Percentiles rank a stretch among this genome's conserved stretches.
Conservation (phyloP, 1,284 basidiomycete genomes). For the Cryptococcus floricola region DNA sequence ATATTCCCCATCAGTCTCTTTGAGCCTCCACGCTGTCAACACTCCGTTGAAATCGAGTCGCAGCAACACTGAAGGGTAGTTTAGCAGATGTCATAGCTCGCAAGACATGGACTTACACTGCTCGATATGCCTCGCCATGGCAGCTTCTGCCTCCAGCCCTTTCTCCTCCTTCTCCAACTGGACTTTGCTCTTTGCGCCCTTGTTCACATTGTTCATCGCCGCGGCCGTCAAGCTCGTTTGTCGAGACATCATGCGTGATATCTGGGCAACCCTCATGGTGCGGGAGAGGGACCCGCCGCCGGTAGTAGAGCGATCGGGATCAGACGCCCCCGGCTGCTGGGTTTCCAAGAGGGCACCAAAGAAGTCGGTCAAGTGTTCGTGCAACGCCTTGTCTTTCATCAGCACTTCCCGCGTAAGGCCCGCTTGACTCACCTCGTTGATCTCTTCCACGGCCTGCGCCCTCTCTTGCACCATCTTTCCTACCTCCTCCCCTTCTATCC, state of each 20-base stretch:
- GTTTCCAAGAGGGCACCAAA: conserved; percentile 62
- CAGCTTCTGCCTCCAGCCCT: conserved; percentile 52
- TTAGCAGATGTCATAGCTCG: not conserved
- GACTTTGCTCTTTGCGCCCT: conserved; percentile 1
- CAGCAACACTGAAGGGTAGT: conserved; percentile 55
- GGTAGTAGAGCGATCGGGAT: conserved; percentile 15
- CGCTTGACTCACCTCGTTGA: conserved; percentile 60
- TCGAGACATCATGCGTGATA: conserved; percentile 22
- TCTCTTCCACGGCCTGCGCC: conserved; percentile 62
- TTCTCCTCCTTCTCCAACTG: conserved; percentile 43
- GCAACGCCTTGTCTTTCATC: conserved; percentile 52
- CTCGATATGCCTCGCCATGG: conserved; percentile 74
- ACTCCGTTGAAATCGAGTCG: conserved; percentile 80
- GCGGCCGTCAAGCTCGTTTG: conserved; percentile 15
- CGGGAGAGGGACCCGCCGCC: conserved; percentile 22
- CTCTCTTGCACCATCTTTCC: conserved; percentile 68
- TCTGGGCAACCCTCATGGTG: conserved; percentile 20
- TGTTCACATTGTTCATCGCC: not conserved
- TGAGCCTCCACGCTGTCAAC: conserved; percentile 57
- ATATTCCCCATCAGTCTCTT: conserved; percentile 15
- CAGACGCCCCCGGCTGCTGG: conserved; percentile 54
- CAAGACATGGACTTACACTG: conserved; percentile 46
- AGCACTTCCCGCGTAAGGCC: conserved; percentile 53
- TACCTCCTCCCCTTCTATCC: conserved; percentile 57
- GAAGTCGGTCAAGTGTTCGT: conserved; percentile 72